Evolutionary conservation across 148 eudicot genomes (phyloP).

Genomic region (Chenopodium formosanum): DNA sequence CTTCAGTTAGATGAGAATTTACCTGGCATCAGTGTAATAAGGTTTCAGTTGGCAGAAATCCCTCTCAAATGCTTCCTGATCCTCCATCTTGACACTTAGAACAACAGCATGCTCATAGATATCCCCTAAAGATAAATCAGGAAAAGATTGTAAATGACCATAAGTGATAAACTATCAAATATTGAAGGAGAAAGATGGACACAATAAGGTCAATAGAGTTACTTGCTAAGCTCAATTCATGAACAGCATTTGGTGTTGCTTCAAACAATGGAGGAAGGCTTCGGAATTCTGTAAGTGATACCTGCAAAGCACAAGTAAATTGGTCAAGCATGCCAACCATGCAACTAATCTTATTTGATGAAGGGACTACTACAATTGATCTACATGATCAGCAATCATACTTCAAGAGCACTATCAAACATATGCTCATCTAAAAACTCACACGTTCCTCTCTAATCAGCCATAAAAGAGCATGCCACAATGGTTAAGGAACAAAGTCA

Average conservation of each 20-base stretch:
- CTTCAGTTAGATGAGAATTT: neutral
- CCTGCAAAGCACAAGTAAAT: conserved; percentile 42
- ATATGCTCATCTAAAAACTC: no score
- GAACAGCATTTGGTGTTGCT: conserved; percentile 61
- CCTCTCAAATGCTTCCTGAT: conserved; percentile 93
- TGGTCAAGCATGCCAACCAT: neutral
- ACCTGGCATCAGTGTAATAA: conserved; percentile 91
- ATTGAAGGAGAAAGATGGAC: neutral
- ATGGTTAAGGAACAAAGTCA: neutral
- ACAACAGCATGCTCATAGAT: conserved; percentile 95
- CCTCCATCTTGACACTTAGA: conserved; percentile 88
- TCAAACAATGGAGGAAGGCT: conserved; percentile 87
- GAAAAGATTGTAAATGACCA: no score
- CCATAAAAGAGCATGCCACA: neutral
- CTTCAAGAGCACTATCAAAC: neutral
- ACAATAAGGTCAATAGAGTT: conserved; percentile 22
- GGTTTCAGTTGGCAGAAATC: conserved; percentile 94
- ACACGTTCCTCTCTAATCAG: neutral
- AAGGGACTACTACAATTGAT: neutral
- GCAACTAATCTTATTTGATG: no score
- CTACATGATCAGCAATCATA: neutral
- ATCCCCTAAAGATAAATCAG: conserved; percentile 54
- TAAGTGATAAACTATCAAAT: conserved; percentile 5
- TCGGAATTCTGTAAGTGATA: conserved; percentile 61
- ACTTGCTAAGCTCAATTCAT: conserved; percentile 88